Evolutionary conservation across 306 rosid genomes (phyloP), one percentile per base, ranked within the genome.

Genomic region (Carpinus viminea): DNA sequence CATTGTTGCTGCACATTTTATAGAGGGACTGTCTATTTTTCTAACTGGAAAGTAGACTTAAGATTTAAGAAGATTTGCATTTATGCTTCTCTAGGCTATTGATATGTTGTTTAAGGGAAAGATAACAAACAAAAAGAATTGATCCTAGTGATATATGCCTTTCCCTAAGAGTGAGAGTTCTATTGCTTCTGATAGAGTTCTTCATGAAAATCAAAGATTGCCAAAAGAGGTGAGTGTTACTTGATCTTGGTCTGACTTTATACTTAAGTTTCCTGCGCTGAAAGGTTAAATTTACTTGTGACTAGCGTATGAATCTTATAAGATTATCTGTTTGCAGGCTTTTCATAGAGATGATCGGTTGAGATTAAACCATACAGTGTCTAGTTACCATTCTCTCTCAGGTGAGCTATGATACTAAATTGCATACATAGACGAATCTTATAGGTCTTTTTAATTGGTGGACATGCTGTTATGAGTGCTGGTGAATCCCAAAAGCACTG

Each of bases 111-210:
- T n/a, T n/a, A n/a, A n/a, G n/a, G n/a, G n/a, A n/a, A n/a, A n/a
- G n/a, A n/a, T n/a, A n/a, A n/a, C n/a, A n/a, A n/a, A n/a, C n/a
- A n/a, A n/a, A n/a, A n/a, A n/a, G n/a, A n/a, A n/a, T n/a, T n/a
- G n/a, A n/a, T n/a, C n/a, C n/a, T n/a, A n/a, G n/a, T n/a, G n/a
- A n/a, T n/a, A n/a, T n/a, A n/a, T n/a, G n/a, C n/a, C n/a, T 88
- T 91, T 90, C 82, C 80, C 98, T 8, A 93, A 90, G 88, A 86
- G 77, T 83, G 99, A 90, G 73, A 85, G 75, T 86, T 80, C 96
- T 50, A 80, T 91, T 80, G 75, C 90, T 52, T 86, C 93, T 48
- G 98, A 91, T 80, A 87, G 97, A 85, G 82, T 74, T 84, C 88
- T 87, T 81, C 97, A 84, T 12, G 98, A 93, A 52, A 89, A 83